Percentiles rank a stretch among this genome's conserved stretches.
These are phyloP conservation scores for Penicillium psychrosexuale DNA, from an alignment of 2,329 filamentous ascomycete genomes.

Conservation along the genomic window DNA sequence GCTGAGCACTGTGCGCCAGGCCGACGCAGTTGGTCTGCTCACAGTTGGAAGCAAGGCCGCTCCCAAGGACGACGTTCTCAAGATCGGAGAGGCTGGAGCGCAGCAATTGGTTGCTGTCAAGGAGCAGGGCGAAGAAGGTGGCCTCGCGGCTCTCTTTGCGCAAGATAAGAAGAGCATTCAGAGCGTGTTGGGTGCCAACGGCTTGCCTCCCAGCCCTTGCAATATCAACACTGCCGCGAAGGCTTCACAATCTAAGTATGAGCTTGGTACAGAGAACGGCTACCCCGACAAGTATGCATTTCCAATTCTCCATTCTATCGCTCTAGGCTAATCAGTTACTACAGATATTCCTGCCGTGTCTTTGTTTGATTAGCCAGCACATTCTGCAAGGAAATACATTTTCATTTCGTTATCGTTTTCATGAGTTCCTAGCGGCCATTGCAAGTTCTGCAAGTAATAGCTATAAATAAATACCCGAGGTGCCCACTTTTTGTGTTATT, in stretches of 20 bases:
- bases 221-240: slow-evolving; percentile 54
- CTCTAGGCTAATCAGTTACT: slow-evolving; percentile 15
- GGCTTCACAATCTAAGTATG: slow-evolving; percentile 53
- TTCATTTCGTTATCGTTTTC: not conserved
- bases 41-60: slow-evolving; percentile 75
- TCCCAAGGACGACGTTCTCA: slow-evolving; percentile 72
- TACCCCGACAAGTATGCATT: slow-evolving; percentile 66
- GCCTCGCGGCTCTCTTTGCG: slow-evolving; percentile 71
- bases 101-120: slow-evolving; percentile 73
- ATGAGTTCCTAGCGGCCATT: not conserved
- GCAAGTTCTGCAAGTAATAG: not conserved
- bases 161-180: slow-evolving; percentile 55
- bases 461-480: not conserved
- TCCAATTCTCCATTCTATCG: slow-evolving; percentile 19
- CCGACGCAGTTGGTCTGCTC: slow-evolving; percentile 80
- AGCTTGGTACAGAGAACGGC: slow-evolving; percentile 62
- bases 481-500: not conserved
- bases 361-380: slow-evolving; percentile 37
- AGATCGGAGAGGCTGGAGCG: slow-evolving; percentile 70
- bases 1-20: slow-evolving; percentile 75
- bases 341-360: slow-evolving; percentile 47
- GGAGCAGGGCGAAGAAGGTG: slow-evolving; percentile 68
- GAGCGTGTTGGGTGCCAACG: slow-evolving; percentile 67
- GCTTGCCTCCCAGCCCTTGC: slow-evolving; percentile 81
- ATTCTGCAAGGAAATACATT: slow-evolving; percentile 1